Base-by-base conservation (phyloP, 179 eudicot genomes). In the Amaranthus tricolor region DNA sequence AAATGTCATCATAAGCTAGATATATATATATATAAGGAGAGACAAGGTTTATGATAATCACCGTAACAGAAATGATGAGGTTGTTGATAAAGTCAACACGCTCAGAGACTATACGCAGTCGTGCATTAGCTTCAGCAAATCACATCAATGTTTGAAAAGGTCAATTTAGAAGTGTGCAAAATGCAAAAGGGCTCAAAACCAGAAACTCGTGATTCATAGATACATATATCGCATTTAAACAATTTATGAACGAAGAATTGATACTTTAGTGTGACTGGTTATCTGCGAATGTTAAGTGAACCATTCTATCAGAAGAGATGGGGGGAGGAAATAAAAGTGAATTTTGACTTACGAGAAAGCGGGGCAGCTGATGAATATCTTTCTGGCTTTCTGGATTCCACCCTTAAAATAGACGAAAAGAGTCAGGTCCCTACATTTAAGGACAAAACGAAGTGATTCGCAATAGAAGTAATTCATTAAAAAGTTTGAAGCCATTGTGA, bases 311-410 rank as follows among this genome's bases (percentile, higher is more conserved):
- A 31, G 20, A 13, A 21, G 58, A 13, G 47, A 43, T 14, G 15
- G 50, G 21, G 58, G 16, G 47, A 43, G 45, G 15, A 56, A 50
- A 73, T 65, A 78, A 52, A 14, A 10, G 11, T 5, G 8, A 70
- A 68, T 61, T 66, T 52, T 31, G 20, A 89, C 99, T 93, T 89
- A 95, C 99, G 97, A 10, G 99, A 86, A 47, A 95, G 89, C 63
- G 99, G 99, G 66, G 99, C 97, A 70, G 99, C 99, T 12, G 99
- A 95, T 68, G 99, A 95, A 84, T 95, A 95, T 73, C 99, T 91
- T 85, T 95, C 99, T 68, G 99, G 95, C 81, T 93, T 90, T 85
- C 99, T 89, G 62, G 99, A 92, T 85, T 89, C 95, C 87, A 85
- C 99, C 99, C 99, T 95, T 80, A 82, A 85, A 87, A 87, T 79